A percentile compares a stretch with the other conserved stretches of the same genome.
Conservation (phyloP, 2,329 filamentous ascomycete genomes). For the Raffaelea arxii region DNA sequence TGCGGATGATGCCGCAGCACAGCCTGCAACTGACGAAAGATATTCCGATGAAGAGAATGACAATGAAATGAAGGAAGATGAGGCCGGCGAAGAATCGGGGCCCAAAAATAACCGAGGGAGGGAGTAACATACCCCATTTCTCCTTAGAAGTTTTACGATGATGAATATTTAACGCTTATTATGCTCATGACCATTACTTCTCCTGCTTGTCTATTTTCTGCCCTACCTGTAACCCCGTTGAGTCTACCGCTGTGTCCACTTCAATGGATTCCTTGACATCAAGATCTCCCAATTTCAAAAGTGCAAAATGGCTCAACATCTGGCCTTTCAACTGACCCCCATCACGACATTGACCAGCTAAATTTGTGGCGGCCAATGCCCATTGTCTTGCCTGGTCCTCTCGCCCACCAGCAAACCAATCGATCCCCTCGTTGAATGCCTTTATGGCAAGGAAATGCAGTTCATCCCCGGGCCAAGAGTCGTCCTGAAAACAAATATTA, state of each 20-base stretch:
- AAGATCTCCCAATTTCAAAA: slow-evolving; percentile 22
- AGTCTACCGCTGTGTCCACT: too few relatives aligned
- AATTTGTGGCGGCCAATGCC: slow-evolving; percentile 51
- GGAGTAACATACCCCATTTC: too few relatives aligned
- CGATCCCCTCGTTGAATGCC: slow-evolving; percentile 61
- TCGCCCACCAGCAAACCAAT: slow-evolving; percentile 49
- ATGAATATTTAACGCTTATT: too few relatives aligned
- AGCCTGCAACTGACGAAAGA: too few relatives aligned
- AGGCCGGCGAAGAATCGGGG: not conserved
- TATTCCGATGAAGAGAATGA: slow-evolving; percentile 10
- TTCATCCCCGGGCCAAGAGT: slow-evolving; percentile 54
- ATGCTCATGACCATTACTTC: too few relatives aligned
- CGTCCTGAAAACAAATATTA: not conserved
- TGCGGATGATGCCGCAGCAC: slow-evolving; percentile 14
- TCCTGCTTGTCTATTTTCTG: too few relatives aligned
- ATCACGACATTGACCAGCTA: slow-evolving; percentile 51
- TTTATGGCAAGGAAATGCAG: slow-evolving; percentile 66
- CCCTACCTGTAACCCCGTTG: too few relatives aligned
- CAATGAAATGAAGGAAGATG: not conserved
- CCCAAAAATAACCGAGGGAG: too few relatives aligned
- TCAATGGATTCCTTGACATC: too few relatives aligned
- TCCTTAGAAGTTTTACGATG: too few relatives aligned
- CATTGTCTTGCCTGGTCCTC: slow-evolving; percentile 47
- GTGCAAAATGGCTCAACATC: slow-evolving; percentile 34
- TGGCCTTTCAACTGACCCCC: slow-evolving; percentile 32